Evolutionary conservation across 176 grass and related monocot genomes (phyloP), one percentile per base, ranked within the genome.

Genomic region (Oryza longistaminata): DNA sequence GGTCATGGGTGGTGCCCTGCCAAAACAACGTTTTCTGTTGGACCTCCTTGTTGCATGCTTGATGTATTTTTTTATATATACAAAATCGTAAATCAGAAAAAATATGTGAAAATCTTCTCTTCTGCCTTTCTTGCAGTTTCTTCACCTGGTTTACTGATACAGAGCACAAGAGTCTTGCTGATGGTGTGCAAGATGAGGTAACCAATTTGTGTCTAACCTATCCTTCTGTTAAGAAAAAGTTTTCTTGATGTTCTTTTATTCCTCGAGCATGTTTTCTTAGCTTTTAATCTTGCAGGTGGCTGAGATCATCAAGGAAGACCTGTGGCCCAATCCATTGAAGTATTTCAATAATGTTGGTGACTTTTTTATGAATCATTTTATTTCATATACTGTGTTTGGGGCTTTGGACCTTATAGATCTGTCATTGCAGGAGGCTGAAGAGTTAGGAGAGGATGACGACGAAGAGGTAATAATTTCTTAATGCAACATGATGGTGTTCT

Each of bases 251-350:
- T 15, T 77, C 4, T 82, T 7, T 24, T 27, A 9, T 65, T 14
- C 14, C 11, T 64, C 15, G 11, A 7, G 42, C 4, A 14, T 17
- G 43, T 12, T 31, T 82, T 83, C 42, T 73, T 39, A 80, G 9
- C 53, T 71, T 76, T 34, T 42, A 66, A 60, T 7, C 78, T 29
- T 87, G 94, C 89, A 96, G 94, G 91, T 96, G 64, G 94, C 93
- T 13, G 97, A 99, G 84, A 99, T 99, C 73, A 99, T 99, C 72
- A 99, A 96, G 83, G 97, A 99, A 86, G 97, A 99, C 82, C 86
- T 99, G 68, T 99, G 97, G 97, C 97, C 97, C 58, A 99, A 99
- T 81, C 97, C 97, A 46, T 92, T 99, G 79, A 99, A 99, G 77
- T 96, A 99, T 77, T 99, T 99, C 74, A 99, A 99, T 48, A 99